Evolutionary conservation across 805 yeast species (phyloP), one percentile per base, ranked within the genome.

Genomic region (Lipomyces spencermartinsiae): DNA sequence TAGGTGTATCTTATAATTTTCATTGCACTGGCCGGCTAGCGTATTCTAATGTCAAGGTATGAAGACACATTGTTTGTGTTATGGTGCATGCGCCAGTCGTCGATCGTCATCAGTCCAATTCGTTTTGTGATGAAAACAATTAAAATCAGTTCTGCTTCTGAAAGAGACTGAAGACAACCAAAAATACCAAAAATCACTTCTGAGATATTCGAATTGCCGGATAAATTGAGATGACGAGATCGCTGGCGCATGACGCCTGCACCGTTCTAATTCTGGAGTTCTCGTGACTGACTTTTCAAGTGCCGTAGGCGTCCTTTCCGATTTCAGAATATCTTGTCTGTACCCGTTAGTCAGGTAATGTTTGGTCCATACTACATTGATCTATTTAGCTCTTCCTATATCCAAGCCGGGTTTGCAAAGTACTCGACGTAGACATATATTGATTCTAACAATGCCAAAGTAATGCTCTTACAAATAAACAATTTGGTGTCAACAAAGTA

Each of bases 91-190:
- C n/a, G 49, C 39, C 31, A 12, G 9, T 29, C n/a, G 25, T 19
- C 4, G 57, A 43, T 55, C 73, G 74, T 8, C 39, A 10, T 54
- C 35, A 19, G 16, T 57, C 81, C 74, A 74, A 70, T n/a, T 53
- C 22, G 14, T 25, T 53, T 53, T 53, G 82, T 88, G 93, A 89
- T 89, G 93, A 89, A 79, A 80, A 81, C 79, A 55, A 49, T 33
- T n/a, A 74, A 76, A 76, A 74, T 90, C 97, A 92, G 97, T 92
- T 92, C 97, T 92, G 97, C 97, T 92, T 92, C 97, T 92, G 97
- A 92, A 84, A 85, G 86, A 83, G 80, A 53, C 29, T 63, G 68
- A 64, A 60, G 71, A 68, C 62, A 63, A 67, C 46, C 67, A 62
- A 61, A 63, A 49, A 62, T 64, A 59, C 66, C 67, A 63, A 67